Conservation (phyloP, 805 yeast genomes). For the Saccharomycopsis malanga region DNA sequence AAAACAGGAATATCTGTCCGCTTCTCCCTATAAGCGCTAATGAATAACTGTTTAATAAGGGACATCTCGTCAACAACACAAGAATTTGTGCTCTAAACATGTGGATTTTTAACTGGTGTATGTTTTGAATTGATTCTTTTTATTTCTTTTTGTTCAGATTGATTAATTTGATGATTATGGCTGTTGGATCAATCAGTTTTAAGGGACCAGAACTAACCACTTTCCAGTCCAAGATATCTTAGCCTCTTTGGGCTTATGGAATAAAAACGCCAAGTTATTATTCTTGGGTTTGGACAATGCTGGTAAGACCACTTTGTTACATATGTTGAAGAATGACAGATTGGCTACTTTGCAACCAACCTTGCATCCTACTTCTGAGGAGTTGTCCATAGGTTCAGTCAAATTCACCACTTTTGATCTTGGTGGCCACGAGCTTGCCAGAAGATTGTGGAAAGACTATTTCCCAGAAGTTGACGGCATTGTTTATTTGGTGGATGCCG, state of each 20-base stretch:
- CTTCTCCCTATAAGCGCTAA: too few relatives aligned
- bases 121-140: conserved; percentile 22
- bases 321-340: conserved; percentile 89
- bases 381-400: conserved; percentile 91
- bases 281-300: conserved; percentile 97
- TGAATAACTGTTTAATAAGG: too few relatives aligned
- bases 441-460: conserved; percentile 98
- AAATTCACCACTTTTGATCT: conserved; percentile 96
- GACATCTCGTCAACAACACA: too few relatives aligned
- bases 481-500: conserved; percentile 93
- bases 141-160: conserved; percentile 18
- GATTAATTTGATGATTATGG: too few relatives aligned
- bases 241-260: conserved; percentile 76
- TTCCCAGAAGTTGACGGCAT: conserved; percentile 99
- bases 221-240: conserved; percentile 57
- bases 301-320: conserved; percentile 87
- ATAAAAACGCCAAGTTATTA: conserved; percentile 92
- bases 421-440: conserved; percentile 98
- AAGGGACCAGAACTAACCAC: conserved; percentile 4
- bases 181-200: too few relatives aligned
- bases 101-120: conserved; percentile 44
- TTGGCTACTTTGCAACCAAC: conserved; percentile 97
- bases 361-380: conserved; percentile 97
- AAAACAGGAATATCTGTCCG: too few relatives aligned
- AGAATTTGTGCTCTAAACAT: too few relatives aligned